These are phyloP conservation scores for Annulohypoxylon stygium DNA, from an alignment of 495 filamentous ascomycete species.

Conservation along the genomic window DNA sequence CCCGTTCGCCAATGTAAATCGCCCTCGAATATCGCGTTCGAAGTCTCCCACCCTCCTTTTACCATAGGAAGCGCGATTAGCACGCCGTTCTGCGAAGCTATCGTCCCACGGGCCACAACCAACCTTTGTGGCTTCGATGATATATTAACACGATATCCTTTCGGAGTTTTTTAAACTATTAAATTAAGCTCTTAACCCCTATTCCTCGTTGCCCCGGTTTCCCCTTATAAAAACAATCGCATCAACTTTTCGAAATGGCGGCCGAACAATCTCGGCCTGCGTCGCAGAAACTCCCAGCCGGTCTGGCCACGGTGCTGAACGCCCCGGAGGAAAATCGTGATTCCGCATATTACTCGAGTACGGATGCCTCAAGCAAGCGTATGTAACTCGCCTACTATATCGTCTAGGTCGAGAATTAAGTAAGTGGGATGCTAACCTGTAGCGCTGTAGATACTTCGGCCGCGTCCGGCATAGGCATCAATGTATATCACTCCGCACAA, in stretches of 20 bases:
- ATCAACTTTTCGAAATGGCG: conserved; percentile 38
- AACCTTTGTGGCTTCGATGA: conserved; percentile 17
- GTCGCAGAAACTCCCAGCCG: conserved; percentile 64
- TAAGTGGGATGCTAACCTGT: conserved; percentile 37
- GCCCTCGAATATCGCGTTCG: conserved; percentile 19
- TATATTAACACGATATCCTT: conserved; percentile 7
- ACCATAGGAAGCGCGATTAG: conserved; percentile 4
- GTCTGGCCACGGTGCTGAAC: conserved; percentile 64
- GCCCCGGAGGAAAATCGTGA: conserved; percentile 65
- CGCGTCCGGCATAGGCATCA: conserved; percentile 60
- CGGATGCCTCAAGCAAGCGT: conserved; percentile 70
- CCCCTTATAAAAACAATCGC: neutral
- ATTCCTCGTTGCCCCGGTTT: neutral
- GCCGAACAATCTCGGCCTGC: conserved; percentile 56
- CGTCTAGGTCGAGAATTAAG: conserved; percentile 9
- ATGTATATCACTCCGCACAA: conserved; percentile 60
- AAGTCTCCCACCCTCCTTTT: conserved; percentile 9
- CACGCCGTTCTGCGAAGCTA: conserved; percentile 15
- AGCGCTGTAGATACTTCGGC: conserved; percentile 62
- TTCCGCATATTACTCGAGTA: conserved; percentile 67
- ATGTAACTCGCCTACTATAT: conserved; percentile 39
- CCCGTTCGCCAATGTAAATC: conserved; percentile 42
- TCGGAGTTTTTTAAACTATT: conserved; percentile 11
- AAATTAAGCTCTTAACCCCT: conserved; percentile 3
- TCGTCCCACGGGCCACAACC: conserved; percentile 6